Base-by-base conservation (phyloP, 23 red algal genomes). In the Gracilaria gracilis region DNA sequence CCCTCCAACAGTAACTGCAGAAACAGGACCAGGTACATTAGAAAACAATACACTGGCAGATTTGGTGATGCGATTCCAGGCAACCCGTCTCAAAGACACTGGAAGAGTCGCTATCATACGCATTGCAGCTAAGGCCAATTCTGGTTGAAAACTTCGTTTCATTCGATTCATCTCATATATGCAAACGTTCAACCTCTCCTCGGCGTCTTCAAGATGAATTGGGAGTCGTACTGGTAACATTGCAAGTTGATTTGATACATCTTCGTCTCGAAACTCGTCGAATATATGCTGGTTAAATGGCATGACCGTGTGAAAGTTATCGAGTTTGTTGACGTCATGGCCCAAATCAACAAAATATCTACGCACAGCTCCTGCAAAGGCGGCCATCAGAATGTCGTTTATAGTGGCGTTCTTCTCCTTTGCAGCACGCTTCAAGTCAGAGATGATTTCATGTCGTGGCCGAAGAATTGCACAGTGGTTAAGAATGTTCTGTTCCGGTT, bases 11-110 rank as follows among this genome's bases (percentile, higher is more conserved):
- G 16, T 29, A 33, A 88, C 48, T 13, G 46, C 35, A 27, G 70
- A 50, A 37, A 35, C 19, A 24, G 85, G 85, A n/a, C 85, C 85
- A 28, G 85, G 65, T 29, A 88, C 72, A 58, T 88, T 88, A 16
- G 85, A 88, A 79, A 88, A 88, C 64, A 88, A 71, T 35, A 75
- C 72, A 24, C 65, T 61, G 19, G 85, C 85, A 21, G 85, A 88
- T 55, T 57, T 77, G 21, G 39, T 53, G 58, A 88, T 20, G 28
- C 50, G 42, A 23, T 39, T 36, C 85, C 85, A 88, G 9, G 69
- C 44, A 34, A 32, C 47, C 12, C 85, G 65, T 27, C 85, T 51
- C 46, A 88, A 40, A 23, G 39, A 47, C 9, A 50, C 15, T 11
- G 85, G 85, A n/a, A 88, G 48, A 61, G 51, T 29, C 7, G 69